Conservation (phyloP, 2,329 filamentous ascomycete species). For the Alternaria arbusti region DNA sequence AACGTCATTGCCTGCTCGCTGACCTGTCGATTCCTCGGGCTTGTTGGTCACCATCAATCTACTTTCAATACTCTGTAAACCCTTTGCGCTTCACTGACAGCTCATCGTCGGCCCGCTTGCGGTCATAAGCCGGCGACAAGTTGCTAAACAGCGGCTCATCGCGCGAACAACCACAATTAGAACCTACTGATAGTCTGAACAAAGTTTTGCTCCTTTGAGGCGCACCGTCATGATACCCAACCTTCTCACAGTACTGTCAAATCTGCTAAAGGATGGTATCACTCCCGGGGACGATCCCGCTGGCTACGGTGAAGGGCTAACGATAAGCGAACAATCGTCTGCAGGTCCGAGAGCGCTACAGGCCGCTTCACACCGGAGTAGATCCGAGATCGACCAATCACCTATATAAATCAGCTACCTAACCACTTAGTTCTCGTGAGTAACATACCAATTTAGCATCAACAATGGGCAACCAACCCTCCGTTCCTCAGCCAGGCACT, state of each 20-base stretch:
- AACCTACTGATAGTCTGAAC: neutral
- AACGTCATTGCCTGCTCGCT: neutral
- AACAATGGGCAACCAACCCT: slow-evolving; percentile 28
- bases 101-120: neutral
- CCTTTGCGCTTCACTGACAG: neutral
- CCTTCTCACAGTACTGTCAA: neutral
- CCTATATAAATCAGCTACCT: neutral
- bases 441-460: neutral
- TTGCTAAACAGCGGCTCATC: neutral
- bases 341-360: neutral
- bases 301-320: neutral
- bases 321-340: neutral
- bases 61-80: neutral
- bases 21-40: neutral
- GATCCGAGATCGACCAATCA: neutral
- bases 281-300: neutral
- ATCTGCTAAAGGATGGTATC: neutral
- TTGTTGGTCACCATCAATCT: neutral
- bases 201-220: neutral
- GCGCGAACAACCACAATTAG: neutral
- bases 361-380: neutral
- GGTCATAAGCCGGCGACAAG: neutral
- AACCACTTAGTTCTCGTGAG: neutral
- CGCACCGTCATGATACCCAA: neutral
- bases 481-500: slow-evolving; percentile 22